These are phyloP conservation scores for Parietaria judaica DNA, from an alignment of 306 rosid species.

Conservation along the genomic window DNA sequence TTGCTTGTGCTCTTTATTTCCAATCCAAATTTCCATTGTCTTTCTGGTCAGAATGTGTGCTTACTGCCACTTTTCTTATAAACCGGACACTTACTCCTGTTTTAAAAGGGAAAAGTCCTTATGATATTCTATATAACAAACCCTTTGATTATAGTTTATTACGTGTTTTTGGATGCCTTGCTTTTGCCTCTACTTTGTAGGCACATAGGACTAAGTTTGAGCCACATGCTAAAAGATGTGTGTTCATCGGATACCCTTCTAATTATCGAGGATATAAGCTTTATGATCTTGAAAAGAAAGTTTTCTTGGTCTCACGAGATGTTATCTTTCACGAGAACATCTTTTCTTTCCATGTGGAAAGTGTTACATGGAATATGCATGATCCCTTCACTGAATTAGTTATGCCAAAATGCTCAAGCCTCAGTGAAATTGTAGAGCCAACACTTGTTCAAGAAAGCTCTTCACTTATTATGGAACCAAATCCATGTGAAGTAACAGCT, in stretches of 20 bases:
- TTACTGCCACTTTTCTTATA: neutral
- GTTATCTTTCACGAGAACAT: neutral
- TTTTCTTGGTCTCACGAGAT: neutral
- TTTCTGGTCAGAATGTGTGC: neutral
- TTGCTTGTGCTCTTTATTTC: neutral
- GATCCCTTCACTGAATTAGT: too few species aligned
- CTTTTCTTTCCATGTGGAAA: neutral
- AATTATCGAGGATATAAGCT: neutral
- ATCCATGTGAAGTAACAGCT: too few species aligned
- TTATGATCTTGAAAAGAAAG: neutral
- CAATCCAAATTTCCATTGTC: neutral
- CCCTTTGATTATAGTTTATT: neutral
- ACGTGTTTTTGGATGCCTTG: neutral
- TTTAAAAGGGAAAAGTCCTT: neutral
- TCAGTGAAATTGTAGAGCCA: too few species aligned
- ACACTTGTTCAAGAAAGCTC: too few species aligned
- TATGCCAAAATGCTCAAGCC: too few species aligned
- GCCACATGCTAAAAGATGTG: neutral
- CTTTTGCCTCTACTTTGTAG: neutral
- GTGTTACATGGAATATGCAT: too few species aligned
- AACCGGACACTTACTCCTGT: neutral
- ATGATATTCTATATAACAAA: neutral
- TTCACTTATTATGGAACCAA: too few species aligned
- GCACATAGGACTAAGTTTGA: slow-evolving; percentile 1
- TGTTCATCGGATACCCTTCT: too few species aligned